These are phyloP conservation scores for Suillus lakei DNA, from an alignment of 768 basidiomycete species.

Conservation along the genomic window DNA sequence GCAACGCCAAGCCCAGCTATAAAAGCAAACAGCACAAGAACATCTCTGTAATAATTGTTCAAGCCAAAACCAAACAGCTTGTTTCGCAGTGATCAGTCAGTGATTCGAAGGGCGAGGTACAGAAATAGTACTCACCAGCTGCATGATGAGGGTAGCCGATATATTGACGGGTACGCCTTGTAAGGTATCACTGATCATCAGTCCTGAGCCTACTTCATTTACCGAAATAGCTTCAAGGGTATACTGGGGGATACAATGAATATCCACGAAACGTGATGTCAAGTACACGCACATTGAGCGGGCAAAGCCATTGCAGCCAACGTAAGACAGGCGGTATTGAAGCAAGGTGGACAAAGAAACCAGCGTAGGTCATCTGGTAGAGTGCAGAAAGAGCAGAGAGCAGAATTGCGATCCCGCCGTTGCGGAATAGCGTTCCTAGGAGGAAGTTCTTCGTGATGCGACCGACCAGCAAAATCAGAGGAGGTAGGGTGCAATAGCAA, in stretches of 20 bases:
- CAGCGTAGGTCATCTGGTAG: slow-evolving; percentile 88
- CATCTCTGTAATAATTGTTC: slow-evolving; percentile 87
- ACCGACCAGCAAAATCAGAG: not conserved
- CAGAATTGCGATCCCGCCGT: slow-evolving; percentile 91
- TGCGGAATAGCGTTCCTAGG: slow-evolving; percentile 79
- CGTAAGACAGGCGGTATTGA: slow-evolving; percentile 89
- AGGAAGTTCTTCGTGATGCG: slow-evolving; percentile 76
- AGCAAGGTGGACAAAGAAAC: slow-evolving; percentile 89
- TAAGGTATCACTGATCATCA: slow-evolving; percentile 80
- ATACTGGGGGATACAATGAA: slow-evolving; percentile 38
- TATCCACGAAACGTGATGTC: not conserved
- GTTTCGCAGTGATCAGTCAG: not conserved
- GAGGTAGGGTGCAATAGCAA: not conserved
- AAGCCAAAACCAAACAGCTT: slow-evolving; percentile 87
- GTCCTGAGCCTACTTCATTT: slow-evolving; percentile 90
- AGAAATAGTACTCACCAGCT: slow-evolving; percentile 56
- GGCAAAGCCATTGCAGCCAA: slow-evolving; percentile 92
- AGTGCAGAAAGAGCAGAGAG: slow-evolving; percentile 76
- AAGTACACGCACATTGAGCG: slow-evolving; percentile 56
- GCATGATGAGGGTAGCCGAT: slow-evolving; percentile 86
- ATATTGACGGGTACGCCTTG: slow-evolving; percentile 83
- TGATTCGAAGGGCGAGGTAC: not conserved
- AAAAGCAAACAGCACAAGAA: slow-evolving; percentile 85
- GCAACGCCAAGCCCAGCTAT: slow-evolving; percentile 77
- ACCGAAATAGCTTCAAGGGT: slow-evolving; percentile 85